These are phyloP conservation scores for Lachancea dasiensis DNA, from an alignment of 805 yeast genomes.

Conservation along the genomic window DNA sequence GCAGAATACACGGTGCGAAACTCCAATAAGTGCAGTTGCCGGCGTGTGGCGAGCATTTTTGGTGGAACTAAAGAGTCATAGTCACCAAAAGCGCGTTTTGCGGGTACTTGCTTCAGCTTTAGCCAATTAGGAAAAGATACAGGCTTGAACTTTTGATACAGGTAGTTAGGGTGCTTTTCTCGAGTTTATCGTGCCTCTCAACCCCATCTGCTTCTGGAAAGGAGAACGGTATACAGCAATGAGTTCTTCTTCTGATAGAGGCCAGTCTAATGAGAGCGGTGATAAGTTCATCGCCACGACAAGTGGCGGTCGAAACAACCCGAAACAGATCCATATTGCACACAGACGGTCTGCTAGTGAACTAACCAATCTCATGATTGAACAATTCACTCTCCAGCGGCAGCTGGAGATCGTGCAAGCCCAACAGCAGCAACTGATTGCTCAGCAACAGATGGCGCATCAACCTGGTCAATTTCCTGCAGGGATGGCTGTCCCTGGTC, in stretches of 20 bases:
- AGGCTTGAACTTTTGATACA: too few species aligned
- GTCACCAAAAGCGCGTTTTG: too few species aligned
- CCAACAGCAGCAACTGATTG: slow-evolving; percentile 75
- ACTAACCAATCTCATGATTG: slow-evolving; percentile 86
- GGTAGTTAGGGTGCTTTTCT: too few species aligned
- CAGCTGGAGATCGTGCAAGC: slow-evolving; percentile 88
- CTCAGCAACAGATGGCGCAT: slow-evolving; percentile 45
- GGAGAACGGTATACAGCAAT: background rate
- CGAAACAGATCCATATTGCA: slow-evolving; percentile 81
- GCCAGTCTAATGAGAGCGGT: slow-evolving; percentile 7
- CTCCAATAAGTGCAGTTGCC: too few species aligned
- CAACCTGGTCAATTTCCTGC: slow-evolving; percentile 44
- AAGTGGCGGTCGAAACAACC: slow-evolving; percentile 39
- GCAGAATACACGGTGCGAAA: too few species aligned
- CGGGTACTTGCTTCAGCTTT: too few species aligned
- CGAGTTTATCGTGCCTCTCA: too few species aligned
- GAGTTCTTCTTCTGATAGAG: slow-evolving; percentile 3
- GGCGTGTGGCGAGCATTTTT: too few species aligned
- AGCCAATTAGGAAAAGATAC: too few species aligned
- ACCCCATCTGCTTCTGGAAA: too few species aligned
- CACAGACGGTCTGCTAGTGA: slow-evolving; percentile 96
- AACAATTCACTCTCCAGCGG: slow-evolving; percentile 80
- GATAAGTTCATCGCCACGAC: slow-evolving; percentile 26
- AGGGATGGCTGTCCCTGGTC: slow-evolving; percentile 24
- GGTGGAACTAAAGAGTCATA: too few species aligned